Conservation (phyloP, 2,329 filamentous ascomycete species). For the Beauveria bassiana region DNA sequence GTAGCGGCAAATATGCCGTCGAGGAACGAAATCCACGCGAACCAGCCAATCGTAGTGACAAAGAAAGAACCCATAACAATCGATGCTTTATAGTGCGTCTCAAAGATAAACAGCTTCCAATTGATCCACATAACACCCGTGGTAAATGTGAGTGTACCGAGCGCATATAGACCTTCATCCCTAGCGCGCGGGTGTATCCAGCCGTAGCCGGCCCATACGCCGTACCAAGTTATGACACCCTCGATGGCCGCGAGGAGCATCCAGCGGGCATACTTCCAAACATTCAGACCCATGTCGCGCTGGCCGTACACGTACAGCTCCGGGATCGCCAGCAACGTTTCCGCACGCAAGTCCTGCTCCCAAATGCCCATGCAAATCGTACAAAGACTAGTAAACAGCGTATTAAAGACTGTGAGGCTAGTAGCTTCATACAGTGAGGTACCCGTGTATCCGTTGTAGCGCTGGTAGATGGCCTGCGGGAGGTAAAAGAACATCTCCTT, state of each 20-base stretch:
- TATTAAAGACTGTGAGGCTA: constrained; percentile 87
- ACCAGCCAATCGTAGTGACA: constrained; percentile 59
- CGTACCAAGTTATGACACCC: constrained; percentile 67
- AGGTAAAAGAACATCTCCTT: constrained; percentile 80
- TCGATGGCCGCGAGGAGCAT: constrained; percentile 66
- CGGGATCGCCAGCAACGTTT: constrained; percentile 83
- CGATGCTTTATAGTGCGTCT: constrained; percentile 67
- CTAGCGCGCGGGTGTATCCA: constrained; percentile 41
- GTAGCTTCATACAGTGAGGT: constrained; percentile 86
- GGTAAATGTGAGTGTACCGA: constrained; percentile 66
- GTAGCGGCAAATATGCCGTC: constrained; percentile 48
- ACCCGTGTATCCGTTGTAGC: constrained; percentile 79
- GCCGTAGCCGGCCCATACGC: constrained; percentile 44
- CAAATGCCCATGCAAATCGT: constrained; percentile 88
- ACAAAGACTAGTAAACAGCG: constrained; percentile 81
- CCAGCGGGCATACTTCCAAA: constrained; percentile 67
- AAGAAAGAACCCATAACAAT: constrained; percentile 53
- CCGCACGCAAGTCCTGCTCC: constrained; percentile 77
- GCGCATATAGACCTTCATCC: constrained; percentile 64
- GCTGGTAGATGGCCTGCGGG: constrained; percentile 75
- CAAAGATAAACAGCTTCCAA: constrained; percentile 68
- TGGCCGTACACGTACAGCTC: constrained; percentile 85
- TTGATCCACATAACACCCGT: constrained; percentile 66
- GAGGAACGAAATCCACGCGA: constrained; percentile 67
- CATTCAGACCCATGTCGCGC: constrained; percentile 63